Conservation (phyloP, 768 basidiomycete genomes). For the Kondoa malvinella region DNA sequence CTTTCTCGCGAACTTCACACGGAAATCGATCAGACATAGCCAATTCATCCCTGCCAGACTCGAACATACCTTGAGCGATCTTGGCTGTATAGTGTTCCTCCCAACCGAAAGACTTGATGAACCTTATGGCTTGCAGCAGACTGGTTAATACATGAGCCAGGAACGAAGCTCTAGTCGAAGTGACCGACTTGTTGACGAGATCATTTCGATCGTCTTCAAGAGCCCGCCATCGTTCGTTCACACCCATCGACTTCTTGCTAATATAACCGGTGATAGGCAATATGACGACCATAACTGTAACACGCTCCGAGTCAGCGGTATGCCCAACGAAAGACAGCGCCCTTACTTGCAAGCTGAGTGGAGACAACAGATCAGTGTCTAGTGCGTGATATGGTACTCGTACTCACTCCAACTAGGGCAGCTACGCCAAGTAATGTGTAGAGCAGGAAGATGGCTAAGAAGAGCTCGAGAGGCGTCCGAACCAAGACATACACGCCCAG, state of each 20-base stretch:
- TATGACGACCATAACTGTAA: not conserved
- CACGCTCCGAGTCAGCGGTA: too few relatives aligned
- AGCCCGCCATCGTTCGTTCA: not conserved
- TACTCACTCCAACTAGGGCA: not conserved
- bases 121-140: not conserved
- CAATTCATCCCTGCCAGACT: not conserved
- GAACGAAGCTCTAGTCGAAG: not conserved
- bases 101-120: conserved; percentile 7
- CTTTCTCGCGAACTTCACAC: not conserved
- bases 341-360: too few relatives aligned
- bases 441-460: not conserved
- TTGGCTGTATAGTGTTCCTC: not conserved
- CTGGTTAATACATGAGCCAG: not conserved
- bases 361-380: too few relatives aligned
- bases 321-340: too few relatives aligned
- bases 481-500: not conserved
- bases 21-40: not conserved
- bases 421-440: not conserved
- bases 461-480: not conserved
- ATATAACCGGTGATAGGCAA: not conserved
- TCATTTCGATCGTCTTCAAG: not conserved
- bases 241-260: not conserved
- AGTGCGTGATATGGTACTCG: too few relatives aligned
- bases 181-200: not conserved
- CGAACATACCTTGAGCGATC: too few relatives aligned